Evolutionary conservation across 2,329 filamentous ascomycete species (phyloP).

Genomic region (Neopestalotiopsis clavispora): DNA sequence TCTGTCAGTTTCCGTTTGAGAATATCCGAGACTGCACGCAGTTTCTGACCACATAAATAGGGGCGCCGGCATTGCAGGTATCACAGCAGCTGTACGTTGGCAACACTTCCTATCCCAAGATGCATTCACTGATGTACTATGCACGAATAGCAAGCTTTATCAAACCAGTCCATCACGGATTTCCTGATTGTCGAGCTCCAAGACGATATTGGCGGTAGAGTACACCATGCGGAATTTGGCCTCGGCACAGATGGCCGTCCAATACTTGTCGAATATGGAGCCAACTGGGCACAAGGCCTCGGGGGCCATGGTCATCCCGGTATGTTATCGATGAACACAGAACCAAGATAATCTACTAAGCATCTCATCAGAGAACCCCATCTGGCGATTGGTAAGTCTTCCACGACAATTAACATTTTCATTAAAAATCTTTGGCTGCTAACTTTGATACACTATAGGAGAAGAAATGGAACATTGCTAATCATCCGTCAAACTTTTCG

Average conservation of each 20-base stretch:
- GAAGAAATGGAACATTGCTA: not conserved
- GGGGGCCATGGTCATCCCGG: constrained; percentile 18
- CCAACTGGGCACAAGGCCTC: constrained; percentile 62
- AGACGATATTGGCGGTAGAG: constrained; percentile 65
- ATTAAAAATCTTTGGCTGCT: not conserved
- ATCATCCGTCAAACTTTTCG: not conserved
- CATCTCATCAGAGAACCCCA: not conserved
- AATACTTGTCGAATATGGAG: constrained; percentile 67
- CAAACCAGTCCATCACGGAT: constrained; percentile 64
- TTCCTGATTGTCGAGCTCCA: constrained; percentile 71
- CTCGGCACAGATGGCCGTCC: constrained; percentile 51
- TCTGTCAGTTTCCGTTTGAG: not conserved
- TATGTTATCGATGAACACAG: not conserved
- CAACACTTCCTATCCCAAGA: not conserved
- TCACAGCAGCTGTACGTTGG: not conserved
- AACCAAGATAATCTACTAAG: too few relatives aligned
- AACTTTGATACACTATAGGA: not conserved
- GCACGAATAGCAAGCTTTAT: constrained; percentile 54
- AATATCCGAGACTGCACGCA: not conserved
- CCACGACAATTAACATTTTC: not conserved
- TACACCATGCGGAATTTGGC: constrained; percentile 63
- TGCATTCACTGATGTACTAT: not conserved
- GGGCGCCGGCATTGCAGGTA: not conserved
- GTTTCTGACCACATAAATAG: not conserved
- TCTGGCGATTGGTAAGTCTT: not conserved